Conservation (phyloP, 257 asterid genomes). For the Scutellaria barbata region DNA sequence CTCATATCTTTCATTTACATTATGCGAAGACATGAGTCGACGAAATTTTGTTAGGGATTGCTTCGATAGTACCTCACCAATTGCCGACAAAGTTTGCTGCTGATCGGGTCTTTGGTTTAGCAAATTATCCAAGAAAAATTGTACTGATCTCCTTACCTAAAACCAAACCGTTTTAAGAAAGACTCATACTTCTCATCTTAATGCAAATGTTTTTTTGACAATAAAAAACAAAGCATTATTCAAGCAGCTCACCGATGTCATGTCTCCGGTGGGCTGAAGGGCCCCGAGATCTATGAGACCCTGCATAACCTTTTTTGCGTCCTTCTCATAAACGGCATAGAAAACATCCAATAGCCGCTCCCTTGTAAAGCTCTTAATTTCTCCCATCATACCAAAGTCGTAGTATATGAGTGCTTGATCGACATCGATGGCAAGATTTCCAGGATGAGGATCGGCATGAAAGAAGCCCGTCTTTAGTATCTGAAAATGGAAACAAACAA, state of each 20-base stretch:
- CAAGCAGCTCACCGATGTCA: slow-evolving; percentile 67
- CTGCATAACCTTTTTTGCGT: slow-evolving; percentile 93
- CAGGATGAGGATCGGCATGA: slow-evolving; percentile 99
- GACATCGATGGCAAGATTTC: slow-evolving; percentile 91
- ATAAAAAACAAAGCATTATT: slow-evolving; percentile 17
- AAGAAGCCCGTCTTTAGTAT: slow-evolving; percentile 95
- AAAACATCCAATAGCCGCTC: slow-evolving; percentile 80
- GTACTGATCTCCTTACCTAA: slow-evolving; percentile 92
- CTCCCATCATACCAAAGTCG: slow-evolving; percentile 99
- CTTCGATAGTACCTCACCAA: slow-evolving; percentile 77
- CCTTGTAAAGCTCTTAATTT: slow-evolving; percentile 84
- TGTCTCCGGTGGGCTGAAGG: slow-evolving; percentile 96
- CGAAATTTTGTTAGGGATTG: neutral
- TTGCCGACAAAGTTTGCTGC: slow-evolving; percentile 92
- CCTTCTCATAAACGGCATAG: slow-evolving; percentile 96
- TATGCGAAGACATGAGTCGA: neutral
- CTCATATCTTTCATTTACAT: too few species aligned
- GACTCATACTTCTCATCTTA: neutral
- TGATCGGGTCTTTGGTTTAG: slow-evolving; percentile 83
- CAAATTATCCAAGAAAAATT: slow-evolving; percentile 95
- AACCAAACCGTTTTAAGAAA: neutral
- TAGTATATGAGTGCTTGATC: slow-evolving; percentile 93
- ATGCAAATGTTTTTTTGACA: neutral
- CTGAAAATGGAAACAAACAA: slow-evolving; percentile 47
- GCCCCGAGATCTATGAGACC: slow-evolving; percentile 91